phyloP scores from a whole-genome alignment of 176 grass and related monocot genomes.

The Triticum turgidum region DNA sequence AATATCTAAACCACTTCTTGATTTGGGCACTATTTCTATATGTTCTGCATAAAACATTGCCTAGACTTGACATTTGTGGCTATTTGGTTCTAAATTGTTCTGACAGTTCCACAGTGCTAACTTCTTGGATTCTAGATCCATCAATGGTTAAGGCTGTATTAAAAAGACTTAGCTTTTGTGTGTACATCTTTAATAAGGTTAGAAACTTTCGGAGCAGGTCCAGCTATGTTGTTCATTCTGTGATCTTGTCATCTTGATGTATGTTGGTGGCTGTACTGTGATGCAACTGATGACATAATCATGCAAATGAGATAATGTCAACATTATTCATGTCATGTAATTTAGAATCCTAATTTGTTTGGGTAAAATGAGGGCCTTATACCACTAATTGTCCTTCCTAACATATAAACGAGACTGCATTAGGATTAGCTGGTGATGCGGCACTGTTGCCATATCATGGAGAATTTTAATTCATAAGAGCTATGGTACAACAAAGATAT shows the following conservation, averaged over 20 bases:
- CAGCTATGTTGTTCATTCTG: background rate
- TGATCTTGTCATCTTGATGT: background rate
- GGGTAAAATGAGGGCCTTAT: background rate
- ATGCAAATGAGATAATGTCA: background rate
- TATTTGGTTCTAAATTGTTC: slow-evolving; percentile 12
- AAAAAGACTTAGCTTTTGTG: background rate
- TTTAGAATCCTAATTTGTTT: background rate
- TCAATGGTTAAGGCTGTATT: background rate
- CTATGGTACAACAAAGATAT: background rate
- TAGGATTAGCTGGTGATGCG: background rate
- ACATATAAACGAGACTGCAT: background rate
- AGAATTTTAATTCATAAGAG: background rate
- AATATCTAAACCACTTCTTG: background rate
- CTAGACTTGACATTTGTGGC: background rate
- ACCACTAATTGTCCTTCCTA: background rate
- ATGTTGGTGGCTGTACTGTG: background rate
- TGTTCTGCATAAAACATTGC: background rate
- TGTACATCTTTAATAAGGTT: background rate
- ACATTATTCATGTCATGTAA: background rate
- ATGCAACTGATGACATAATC: background rate
- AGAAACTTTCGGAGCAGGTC: background rate
- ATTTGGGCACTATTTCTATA: background rate
- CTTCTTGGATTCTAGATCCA: background rate
- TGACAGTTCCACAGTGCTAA: background rate
- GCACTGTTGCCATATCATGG: background rate